Evolutionary conservation across 805 yeast genomes (phyloP).

Genomic region (Wickerhamomyces strasburgensis): DNA sequence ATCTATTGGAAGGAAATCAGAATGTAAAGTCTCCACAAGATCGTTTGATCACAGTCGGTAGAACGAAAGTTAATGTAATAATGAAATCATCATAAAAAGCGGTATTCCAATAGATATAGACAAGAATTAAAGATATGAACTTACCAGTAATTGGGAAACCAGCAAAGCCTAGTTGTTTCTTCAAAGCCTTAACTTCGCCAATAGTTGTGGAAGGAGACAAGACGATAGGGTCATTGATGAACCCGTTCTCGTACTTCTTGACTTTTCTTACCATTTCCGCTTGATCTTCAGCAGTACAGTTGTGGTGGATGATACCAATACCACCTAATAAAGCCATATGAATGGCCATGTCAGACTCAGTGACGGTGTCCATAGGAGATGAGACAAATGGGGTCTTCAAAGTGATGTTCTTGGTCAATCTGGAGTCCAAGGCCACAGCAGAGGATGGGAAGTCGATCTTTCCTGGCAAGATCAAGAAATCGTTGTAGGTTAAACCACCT

Average conservation of each 20-base stretch:
- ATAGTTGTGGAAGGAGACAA: slow-evolving; percentile 73
- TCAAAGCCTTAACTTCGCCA: slow-evolving; percentile 71
- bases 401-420: slow-evolving; percentile 85
- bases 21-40: slow-evolving; percentile 74
- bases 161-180: slow-evolving; percentile 77
- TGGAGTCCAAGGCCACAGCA: slow-evolving; percentile 72
- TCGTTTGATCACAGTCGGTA: slow-evolving; percentile 96
- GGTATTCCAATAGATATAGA: neutral
- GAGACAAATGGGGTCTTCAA: slow-evolving; percentile 94
- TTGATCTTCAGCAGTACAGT: slow-evolving; percentile 94
- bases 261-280: slow-evolving; percentile 98
- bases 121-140: slow-evolving; percentile 35
- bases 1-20: slow-evolving; percentile 30
- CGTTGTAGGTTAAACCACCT: slow-evolving; percentile 98
- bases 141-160: slow-evolving; percentile 99
- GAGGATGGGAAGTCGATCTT: slow-evolving; percentile 85
- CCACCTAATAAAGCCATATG: slow-evolving; percentile 98
- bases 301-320: slow-evolving; percentile 97
- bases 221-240: slow-evolving; percentile 90
- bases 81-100: slow-evolving; percentile 47
- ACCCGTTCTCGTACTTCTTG: slow-evolving; percentile 95
- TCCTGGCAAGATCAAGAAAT: slow-evolving; percentile 92
- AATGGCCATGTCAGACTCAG: slow-evolving; percentile 96
- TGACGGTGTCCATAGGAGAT: slow-evolving; percentile 99
- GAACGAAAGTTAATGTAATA: slow-evolving; percentile 92